Evolutionary conservation across 371 early-diverging fungal species (phyloP), one percentile per base, ranked within the genome.

Genomic region (Zancudomyces culisetae): DNA sequence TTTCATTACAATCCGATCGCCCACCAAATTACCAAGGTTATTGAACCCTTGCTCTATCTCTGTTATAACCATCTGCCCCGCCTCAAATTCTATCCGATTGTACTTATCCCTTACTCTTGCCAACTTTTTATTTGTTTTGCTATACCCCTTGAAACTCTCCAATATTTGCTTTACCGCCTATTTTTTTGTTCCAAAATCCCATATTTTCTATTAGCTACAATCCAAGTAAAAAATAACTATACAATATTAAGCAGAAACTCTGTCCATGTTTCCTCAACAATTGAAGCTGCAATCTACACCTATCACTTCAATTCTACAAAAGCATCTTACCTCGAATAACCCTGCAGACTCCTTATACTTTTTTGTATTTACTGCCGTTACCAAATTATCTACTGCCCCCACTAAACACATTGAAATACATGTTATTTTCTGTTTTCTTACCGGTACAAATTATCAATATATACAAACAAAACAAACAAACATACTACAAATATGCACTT

Each of bases 21-120:
- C 78, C 2, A 70, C 58, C 19, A 62, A 41, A 42, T 49, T 41
- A 1, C 70, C 70, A 22, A 63, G 66, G 21, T 45, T 45, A 21
- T 62, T 69, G n/a, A 70, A 78, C 64, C 70, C 77, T 2, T 63
- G 51, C 49, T 85, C 81, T 62, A 95, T 87, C 48, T 87, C 90
- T 26, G 64, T 58, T 50, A 83, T 60, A 21, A 93, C 80, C 53
- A 73, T 74, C n/a, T 68, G 63, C 53, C 76, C 80, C 45, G 88
- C 81, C 75, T 8, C 66, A 64, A 55, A 88, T 81, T 19, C 89
- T 59, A 20, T 57, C 63, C 10, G 60, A 62, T 30, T 81, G 0
- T 77, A 78, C 45, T 88, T 88, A 30, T 74, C 68, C 55, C 85
- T 15, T 3, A 48, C 24, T 48, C 29, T 48, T 23, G 48, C n/a